Evolutionary conservation across 2,329 filamentous ascomycete genomes (phyloP).

Genomic region (Capronia americana): DNA sequence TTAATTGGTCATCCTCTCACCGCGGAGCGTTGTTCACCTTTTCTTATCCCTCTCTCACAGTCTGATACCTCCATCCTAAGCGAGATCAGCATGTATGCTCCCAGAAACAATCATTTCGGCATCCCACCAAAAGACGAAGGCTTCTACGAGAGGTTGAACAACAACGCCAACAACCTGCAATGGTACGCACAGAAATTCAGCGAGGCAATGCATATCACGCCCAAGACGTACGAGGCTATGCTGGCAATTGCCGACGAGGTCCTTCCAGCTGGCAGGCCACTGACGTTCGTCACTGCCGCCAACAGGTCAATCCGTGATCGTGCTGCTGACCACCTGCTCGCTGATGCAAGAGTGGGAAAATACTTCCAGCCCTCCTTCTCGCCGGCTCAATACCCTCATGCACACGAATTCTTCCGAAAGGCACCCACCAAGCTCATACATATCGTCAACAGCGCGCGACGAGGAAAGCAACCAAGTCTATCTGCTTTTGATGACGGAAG

Average conservation of each 20-base stretch:
- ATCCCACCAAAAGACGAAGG: constrained; percentile 1
- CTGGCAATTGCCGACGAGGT: background rate
- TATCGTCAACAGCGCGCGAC: background rate
- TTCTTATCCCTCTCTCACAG: background rate
- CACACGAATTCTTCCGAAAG: constrained; percentile 9
- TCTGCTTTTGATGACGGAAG: background rate
- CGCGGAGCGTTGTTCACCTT: background rate
- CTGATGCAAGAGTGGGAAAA: background rate
- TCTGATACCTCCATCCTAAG: background rate
- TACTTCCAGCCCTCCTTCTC: constrained; percentile 4
- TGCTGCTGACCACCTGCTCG: background rate
- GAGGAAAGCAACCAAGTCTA: background rate
- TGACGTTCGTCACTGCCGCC: background rate
- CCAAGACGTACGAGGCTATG: background rate
- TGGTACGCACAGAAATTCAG: background rate
- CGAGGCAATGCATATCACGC: background rate
- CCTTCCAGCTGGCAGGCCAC: background rate
- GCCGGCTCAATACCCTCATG: background rate
- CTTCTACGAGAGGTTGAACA: constrained; percentile 8
- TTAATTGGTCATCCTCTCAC: background rate
- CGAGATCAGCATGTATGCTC: background rate
- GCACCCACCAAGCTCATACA: constrained; percentile 1
- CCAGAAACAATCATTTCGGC: background rate
- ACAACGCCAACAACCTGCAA: background rate
- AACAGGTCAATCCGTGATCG: background rate